phyloP scores from a whole-genome alignment of 2,329 filamentous ascomycete genomes.

The Exophiala xenobiotica region DNA sequence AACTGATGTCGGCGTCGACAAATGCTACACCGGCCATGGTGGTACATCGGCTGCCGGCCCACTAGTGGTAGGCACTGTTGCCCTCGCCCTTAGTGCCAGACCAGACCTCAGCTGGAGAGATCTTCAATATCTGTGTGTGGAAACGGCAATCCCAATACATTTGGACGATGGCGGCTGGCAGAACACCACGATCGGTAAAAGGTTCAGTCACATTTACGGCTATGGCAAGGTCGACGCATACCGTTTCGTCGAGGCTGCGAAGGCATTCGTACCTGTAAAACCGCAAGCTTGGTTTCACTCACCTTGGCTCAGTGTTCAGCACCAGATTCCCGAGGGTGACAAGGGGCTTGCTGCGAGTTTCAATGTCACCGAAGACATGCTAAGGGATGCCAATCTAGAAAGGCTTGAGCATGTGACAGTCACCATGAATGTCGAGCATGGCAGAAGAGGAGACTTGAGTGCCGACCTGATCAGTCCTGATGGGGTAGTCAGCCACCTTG shows the following conservation, averaged over 20 bases:
- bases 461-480: slow-evolving; percentile 86
- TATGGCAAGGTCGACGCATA: slow-evolving; percentile 95
- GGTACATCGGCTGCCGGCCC: slow-evolving; percentile 95
- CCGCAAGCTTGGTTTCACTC: slow-evolving; percentile 94
- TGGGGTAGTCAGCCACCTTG: slow-evolving; percentile 79
- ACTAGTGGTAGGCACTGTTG: slow-evolving; percentile 86
- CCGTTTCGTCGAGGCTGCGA: slow-evolving; percentile 78
- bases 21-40: slow-evolving; percentile 79
- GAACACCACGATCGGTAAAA: slow-evolving; percentile 73
- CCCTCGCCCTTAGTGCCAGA: slow-evolving; percentile 78
- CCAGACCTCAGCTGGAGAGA: slow-evolving; percentile 92
- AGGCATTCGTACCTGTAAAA: slow-evolving; percentile 83
- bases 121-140: slow-evolving; percentile 83
- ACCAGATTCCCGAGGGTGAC: slow-evolving; percentile 80
- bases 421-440: slow-evolving; percentile 94
- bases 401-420: slow-evolving; percentile 92
- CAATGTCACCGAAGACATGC: slow-evolving; percentile 76
- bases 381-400: slow-evolving; percentile 78
- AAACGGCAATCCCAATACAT: slow-evolving; percentile 80
- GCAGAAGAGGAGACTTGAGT: slow-evolving; percentile 82
- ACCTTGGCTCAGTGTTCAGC: slow-evolving; percentile 88
- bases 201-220: slow-evolving; percentile 91
- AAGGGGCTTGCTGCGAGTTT: slow-evolving; percentile 77
- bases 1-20: slow-evolving; percentile 83
- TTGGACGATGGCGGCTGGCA: slow-evolving; percentile 76